Evolutionary conservation across 306 rosid species (phyloP).

Genomic region (Castanospermum australe): DNA sequence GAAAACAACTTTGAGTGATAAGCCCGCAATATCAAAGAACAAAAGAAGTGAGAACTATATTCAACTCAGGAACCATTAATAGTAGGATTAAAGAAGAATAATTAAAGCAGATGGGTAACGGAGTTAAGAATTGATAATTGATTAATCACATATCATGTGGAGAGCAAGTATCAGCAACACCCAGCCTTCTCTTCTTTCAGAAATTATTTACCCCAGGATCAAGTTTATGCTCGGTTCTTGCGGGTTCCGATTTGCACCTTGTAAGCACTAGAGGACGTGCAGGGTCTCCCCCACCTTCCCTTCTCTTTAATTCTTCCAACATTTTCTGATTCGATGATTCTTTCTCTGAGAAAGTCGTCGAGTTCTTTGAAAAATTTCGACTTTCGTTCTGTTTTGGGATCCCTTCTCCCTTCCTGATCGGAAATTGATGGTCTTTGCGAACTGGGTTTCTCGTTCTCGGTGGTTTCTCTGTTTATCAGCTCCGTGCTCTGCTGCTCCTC

Average conservation of each 20-base stretch:
- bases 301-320: slow-evolving; percentile 21
- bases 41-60: neutral
- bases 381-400: slow-evolving; percentile 31
- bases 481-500: slow-evolving; percentile 3
- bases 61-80: neutral
- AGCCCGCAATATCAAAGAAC: no score
- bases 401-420: slow-evolving; percentile 27
- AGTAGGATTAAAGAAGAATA: neutral
- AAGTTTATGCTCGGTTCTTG: slow-evolving; percentile 51
- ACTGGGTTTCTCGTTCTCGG: slow-evolving; percentile 19
- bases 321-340: slow-evolving; percentile 35
- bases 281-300: slow-evolving; percentile 12
- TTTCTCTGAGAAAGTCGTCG: slow-evolving; percentile 29
- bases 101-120: neutral
- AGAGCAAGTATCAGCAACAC: slow-evolving; percentile 38
- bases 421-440: slow-evolving; percentile 36
- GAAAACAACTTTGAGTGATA: neutral
- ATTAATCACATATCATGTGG: slow-evolving; percentile 50
- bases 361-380: slow-evolving; percentile 27
- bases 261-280: slow-evolving; percentile 55
- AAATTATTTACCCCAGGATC: slow-evolving; percentile 48
- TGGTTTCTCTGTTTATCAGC: neutral
- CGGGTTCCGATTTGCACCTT: slow-evolving; percentile 94
- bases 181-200: slow-evolving; percentile 56
- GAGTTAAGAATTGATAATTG: slow-evolving; percentile 25